These are phyloP conservation scores for Phytophthora sansomeana DNA, from an alignment of 352 stramenopile species.

Conservation along the genomic window DNA sequence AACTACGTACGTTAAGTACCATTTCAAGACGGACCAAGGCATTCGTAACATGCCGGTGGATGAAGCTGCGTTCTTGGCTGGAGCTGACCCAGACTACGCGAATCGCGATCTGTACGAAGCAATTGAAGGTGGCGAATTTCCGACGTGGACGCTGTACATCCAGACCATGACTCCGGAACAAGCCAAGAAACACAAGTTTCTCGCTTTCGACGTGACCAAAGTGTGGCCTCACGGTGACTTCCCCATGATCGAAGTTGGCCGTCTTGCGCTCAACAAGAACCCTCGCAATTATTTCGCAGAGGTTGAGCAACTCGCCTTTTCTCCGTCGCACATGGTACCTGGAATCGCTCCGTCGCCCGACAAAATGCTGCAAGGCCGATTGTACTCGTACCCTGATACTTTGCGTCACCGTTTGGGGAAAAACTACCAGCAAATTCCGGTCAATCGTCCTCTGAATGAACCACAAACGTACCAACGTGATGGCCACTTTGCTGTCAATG, in stretches of 20 bases:
- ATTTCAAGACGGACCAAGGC: slow-evolving; percentile 91
- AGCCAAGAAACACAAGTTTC: slow-evolving; percentile 58
- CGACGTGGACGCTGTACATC: slow-evolving; percentile 86
- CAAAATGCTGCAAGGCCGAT: slow-evolving; percentile 88
- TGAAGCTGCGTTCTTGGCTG: slow-evolving; percentile 67
- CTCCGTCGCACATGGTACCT: slow-evolving; percentile 87
- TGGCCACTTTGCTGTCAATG: slow-evolving; percentile 66
- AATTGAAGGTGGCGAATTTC: slow-evolving; percentile 71
- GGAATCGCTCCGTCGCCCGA: slow-evolving; percentile 89
- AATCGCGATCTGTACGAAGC: slow-evolving; percentile 90
- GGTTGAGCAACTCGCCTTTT: slow-evolving; percentile 92
- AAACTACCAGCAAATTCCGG: slow-evolving; percentile 92
- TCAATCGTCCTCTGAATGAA: slow-evolving; percentile 83
- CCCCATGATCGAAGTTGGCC: slow-evolving; percentile 80
- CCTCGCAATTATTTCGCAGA: slow-evolving; percentile 92
- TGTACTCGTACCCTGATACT: slow-evolving; percentile 93
- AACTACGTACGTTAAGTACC: slow-evolving; percentile 89
- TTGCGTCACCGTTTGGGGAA: slow-evolving; percentile 88
- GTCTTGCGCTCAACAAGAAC: slow-evolving; percentile 88
- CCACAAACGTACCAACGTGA: slow-evolving; percentile 79
- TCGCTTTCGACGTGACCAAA: slow-evolving; percentile 93
- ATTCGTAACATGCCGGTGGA: slow-evolving; percentile 77
- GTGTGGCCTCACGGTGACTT: slow-evolving; percentile 88
- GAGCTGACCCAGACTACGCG: slow-evolving; percentile 80
- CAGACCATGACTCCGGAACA: slow-evolving; percentile 88